These are phyloP conservation scores for Heritiera littoralis DNA, from an alignment of 345 rosid genomes.

Conservation along the genomic window DNA sequence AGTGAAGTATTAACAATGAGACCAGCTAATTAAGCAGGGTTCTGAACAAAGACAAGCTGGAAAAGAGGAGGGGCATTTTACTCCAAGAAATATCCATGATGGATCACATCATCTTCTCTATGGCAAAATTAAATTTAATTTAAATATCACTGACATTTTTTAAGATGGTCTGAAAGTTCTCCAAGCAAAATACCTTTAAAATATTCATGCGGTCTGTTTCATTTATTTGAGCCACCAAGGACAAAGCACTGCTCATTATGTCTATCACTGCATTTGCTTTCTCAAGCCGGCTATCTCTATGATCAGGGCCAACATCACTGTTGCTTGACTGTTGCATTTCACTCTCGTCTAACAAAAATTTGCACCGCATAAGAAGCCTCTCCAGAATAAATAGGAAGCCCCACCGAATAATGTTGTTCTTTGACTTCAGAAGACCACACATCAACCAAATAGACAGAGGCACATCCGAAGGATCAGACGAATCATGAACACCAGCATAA, in stretches of 20 bases:
- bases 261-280: slow-evolving; percentile 94
- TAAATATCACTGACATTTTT: not conserved
- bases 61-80: not conserved
- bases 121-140: not conserved
- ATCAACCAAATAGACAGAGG: slow-evolving; percentile 82
- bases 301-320: slow-evolving; percentile 42
- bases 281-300: slow-evolving; percentile 64
- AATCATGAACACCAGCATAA: slow-evolving; percentile 65
- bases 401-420: slow-evolving; percentile 68
- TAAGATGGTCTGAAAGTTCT: slow-evolving; percentile 1
- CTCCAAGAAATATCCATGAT: not conserved
- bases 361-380: slow-evolving; percentile 96
- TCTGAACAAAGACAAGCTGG: not conserved
- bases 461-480: slow-evolving; percentile 63
- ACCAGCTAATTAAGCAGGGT: not conserved
- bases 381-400: slow-evolving; percentile 87
- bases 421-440: slow-evolving; percentile 94
- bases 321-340: slow-evolving; percentile 59
- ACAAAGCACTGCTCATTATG: slow-evolving; percentile 91
- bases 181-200: slow-evolving; percentile 69
- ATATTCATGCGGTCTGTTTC: slow-evolving; percentile 93
- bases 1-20: not conserved
- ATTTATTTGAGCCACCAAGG: slow-evolving; percentile 76
- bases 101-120: not conserved
- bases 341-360: slow-evolving; percentile 85